Evolutionary conservation across 768 basidiomycete genomes (phyloP).

Genomic region (Holtermanniella nyarrowii): DNA sequence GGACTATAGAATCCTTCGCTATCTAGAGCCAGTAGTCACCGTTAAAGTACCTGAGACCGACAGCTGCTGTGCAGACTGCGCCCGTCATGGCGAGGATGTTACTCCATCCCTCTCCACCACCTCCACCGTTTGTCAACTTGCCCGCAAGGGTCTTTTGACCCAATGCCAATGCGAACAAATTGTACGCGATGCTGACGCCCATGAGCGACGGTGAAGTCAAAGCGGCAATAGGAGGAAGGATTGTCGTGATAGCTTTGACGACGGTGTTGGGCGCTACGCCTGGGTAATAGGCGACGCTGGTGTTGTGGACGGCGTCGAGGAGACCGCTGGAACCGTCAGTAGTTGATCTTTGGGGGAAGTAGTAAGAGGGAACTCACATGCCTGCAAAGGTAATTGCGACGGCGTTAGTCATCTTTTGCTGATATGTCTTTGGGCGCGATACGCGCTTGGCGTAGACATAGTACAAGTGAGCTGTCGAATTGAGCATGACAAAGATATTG

Average conservation of each 20-base stretch:
- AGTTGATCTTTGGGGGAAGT: background rate
- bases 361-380: conserved; percentile 17
- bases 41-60: conserved; percentile 17
- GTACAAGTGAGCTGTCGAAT: conserved; percentile 31
- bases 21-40: conserved; percentile 22
- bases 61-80: conserved; percentile 20
- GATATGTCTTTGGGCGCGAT: conserved; percentile 18
- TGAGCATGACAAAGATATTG: conserved; percentile 32
- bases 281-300: conserved; percentile 26
- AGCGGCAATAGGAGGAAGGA: conserved; percentile 25
- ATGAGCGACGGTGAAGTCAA: conserved; percentile 23
- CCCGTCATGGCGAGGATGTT: conserved; percentile 21
- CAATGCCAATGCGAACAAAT: conserved; percentile 24
- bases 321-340: conserved; percentile 11
- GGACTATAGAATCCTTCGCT: background rate
- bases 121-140: conserved; percentile 12
- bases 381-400: conserved; percentile 36
- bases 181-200: conserved; percentile 27
- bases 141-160: conserved; percentile 29
- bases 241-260: conserved; percentile 17
- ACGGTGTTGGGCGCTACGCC: conserved; percentile 23
- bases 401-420: conserved; percentile 30
- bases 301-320: conserved; percentile 36
- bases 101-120: conserved; percentile 32
- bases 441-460: conserved; percentile 27